phyloP scores from a whole-genome alignment of 768 basidiomycete genomes.

The Leccinum subtestaceum region DNA sequence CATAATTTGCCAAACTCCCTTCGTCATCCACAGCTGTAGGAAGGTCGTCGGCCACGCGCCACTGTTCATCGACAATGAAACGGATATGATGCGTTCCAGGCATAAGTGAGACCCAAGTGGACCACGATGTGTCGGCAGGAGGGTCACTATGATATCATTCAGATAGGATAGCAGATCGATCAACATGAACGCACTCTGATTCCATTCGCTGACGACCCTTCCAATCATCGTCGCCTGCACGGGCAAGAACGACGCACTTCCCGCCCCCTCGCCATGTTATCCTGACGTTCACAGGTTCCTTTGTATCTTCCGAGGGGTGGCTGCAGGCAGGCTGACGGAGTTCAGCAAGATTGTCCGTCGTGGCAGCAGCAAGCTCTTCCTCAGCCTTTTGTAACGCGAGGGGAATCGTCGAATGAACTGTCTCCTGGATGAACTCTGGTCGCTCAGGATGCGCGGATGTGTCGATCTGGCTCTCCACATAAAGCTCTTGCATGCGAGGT shows the following conservation, averaged over 20 bases:
- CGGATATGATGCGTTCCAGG: slow-evolving; percentile 94
- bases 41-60: slow-evolving; percentile 75
- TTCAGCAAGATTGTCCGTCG: slow-evolving; percentile 13
- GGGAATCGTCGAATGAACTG: slow-evolving; percentile 63
- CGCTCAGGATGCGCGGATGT: slow-evolving; percentile 29
- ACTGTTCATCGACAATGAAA: slow-evolving; percentile 90
- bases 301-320: slow-evolving; percentile 27
- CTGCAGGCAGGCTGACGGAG: slow-evolving; percentile 19
- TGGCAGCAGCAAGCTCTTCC: slow-evolving; percentile 21
- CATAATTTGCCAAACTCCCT: slow-evolving; percentile 92
- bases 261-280: slow-evolving; percentile 69
- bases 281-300: slow-evolving; percentile 40
- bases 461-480: slow-evolving; percentile 36
- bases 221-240: slow-evolving; percentile 77
- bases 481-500: slow-evolving; percentile 46
- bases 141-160: slow-evolving; percentile 26
- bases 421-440: slow-evolving; percentile 50
- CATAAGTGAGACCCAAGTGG: slow-evolving; percentile 50
- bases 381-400: slow-evolving; percentile 44
- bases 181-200: slow-evolving; percentile 48
- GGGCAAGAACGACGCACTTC: slow-evolving; percentile 59
- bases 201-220: slow-evolving; percentile 66
- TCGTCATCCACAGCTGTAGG: slow-evolving; percentile 92
- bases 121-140: slow-evolving; percentile 36
- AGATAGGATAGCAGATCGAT: slow-evolving; percentile 12